These are phyloP conservation scores for Streptanthus diversifolius DNA, from an alignment of 345 rosid genomes.

Conservation along the genomic window DNA sequence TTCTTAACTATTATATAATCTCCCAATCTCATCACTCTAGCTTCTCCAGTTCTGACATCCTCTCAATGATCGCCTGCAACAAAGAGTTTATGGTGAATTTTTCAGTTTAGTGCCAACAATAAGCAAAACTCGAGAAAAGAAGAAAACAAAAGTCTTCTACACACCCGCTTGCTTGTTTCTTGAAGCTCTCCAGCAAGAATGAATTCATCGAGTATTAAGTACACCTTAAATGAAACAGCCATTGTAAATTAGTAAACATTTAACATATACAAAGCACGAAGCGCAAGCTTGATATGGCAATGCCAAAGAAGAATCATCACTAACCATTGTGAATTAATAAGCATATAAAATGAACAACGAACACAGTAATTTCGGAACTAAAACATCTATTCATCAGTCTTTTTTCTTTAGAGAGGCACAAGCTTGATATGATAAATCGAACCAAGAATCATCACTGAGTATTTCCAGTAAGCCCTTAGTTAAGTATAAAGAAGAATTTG, in stretches of 20 bases:
- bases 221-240: slow-evolving; percentile 44
- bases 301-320: background rate
- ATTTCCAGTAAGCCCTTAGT: background rate
- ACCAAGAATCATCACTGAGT: background rate
- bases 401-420: background rate
- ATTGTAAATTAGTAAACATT: background rate
- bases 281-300: background rate
- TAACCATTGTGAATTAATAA: background rate
- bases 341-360: background rate
- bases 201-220: slow-evolving; percentile 95
- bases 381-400: background rate
- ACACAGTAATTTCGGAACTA: background rate
- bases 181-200: slow-evolving; percentile 99
- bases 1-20: background rate
- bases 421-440: background rate
- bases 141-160: background rate
- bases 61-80: slow-evolving; percentile 79
- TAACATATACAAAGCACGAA: background rate
- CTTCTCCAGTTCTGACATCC: slow-evolving; percentile 89
- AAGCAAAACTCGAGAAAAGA: background rate
- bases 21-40: slow-evolving; percentile 45
- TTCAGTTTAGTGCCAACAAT: background rate
- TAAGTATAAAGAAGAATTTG: background rate
- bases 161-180: slow-evolving; percentile 75
- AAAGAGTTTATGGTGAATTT: background rate